Evolutionary conservation across 306 rosid genomes (phyloP).

Genomic region (Cucurbita argyrosperma): DNA sequence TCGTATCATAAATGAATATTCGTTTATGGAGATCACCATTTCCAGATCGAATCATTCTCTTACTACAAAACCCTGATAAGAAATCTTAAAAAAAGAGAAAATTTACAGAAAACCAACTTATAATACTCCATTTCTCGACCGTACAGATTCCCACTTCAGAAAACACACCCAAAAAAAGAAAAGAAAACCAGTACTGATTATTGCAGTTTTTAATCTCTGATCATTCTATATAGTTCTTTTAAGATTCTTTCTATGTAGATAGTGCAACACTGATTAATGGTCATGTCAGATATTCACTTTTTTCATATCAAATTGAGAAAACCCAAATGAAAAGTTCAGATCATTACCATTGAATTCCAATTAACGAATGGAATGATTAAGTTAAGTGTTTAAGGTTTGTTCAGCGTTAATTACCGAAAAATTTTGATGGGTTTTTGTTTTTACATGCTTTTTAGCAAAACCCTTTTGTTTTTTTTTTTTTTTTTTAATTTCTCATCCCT

Average conservation of each 20-base stretch:
- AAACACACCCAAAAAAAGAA: not conserved
- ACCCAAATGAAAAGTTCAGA: not conserved
- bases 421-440: not conserved
- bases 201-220: not conserved
- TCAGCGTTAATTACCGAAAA: not conserved
- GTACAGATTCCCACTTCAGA: not conserved
- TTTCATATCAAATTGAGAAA: not conserved
- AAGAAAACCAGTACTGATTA: not conserved
- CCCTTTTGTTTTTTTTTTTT: not conserved
- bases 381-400: not conserved
- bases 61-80: not conserved
- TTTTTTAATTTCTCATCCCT: too few relatives aligned
- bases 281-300: constrained; percentile 1
- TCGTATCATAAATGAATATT: not conserved
- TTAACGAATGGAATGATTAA: not conserved
- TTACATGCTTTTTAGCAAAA: not conserved
- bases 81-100: not conserved
- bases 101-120: not conserved
- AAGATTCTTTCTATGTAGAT: constrained; percentile 3
- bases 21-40: not conserved
- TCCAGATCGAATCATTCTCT: not conserved
- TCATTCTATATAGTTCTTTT: not conserved
- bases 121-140: not conserved
- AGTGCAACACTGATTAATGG: not conserved
- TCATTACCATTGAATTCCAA: not conserved